Evolutionary conservation across 306 rosid genomes (phyloP).

Genomic region (Myrica gale): DNA sequence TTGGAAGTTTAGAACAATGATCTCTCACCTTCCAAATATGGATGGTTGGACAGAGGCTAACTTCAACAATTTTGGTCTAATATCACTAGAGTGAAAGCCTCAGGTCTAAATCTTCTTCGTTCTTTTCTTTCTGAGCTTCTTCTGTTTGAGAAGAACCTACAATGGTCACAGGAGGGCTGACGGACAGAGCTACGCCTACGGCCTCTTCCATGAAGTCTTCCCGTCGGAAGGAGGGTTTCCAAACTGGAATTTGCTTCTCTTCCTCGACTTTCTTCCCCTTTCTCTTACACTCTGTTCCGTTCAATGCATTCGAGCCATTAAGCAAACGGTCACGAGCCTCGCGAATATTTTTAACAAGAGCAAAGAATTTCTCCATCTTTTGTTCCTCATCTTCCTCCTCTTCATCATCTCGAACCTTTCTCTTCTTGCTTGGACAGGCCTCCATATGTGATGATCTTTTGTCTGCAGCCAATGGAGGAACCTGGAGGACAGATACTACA

Average conservation of each 20-base stretch:
- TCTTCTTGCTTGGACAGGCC: conserved; percentile 43
- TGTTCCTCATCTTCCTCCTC: conserved; percentile 40
- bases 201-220: conserved; percentile 51
- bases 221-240: conserved; percentile 52
- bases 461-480: not conserved
- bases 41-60: too few relatives aligned
- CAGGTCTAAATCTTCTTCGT: conserved; percentile 36
- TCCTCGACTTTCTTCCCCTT: not conserved
- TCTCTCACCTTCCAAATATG: too few relatives aligned
- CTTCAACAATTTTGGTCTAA: too few relatives aligned
- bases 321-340: conserved; percentile 47
- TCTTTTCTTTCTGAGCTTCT: not conserved
- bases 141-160: conserved; percentile 6
- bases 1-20: not conserved
- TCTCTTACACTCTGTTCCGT: not conserved
- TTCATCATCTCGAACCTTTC: conserved; percentile 32
- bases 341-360: conserved; percentile 50
- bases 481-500: not conserved
- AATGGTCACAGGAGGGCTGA: not conserved
- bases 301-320: not conserved
- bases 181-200: not conserved
- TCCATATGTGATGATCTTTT: not conserved
- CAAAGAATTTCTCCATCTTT: conserved; percentile 44
- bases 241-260: conserved; percentile 25
- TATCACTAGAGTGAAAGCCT: conserved; percentile 41